Base-by-base conservation (phyloP, 2,329 filamentous ascomycete species). In the Colletotrichum sp. region DNA sequence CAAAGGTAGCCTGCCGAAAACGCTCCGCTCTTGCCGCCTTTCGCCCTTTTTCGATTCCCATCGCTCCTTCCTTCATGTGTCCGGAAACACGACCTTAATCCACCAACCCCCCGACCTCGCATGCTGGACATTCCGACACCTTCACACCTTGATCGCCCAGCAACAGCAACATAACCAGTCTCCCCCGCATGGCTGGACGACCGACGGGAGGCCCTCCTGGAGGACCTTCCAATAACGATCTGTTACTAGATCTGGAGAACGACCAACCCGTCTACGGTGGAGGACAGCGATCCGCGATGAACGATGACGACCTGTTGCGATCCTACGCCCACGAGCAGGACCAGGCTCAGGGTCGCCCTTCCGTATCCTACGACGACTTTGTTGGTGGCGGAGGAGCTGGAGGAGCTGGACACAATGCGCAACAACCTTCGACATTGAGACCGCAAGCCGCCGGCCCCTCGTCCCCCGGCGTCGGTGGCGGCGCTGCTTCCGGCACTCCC, bases 341-440 rank as follows among this genome's bases (percentile, higher is more conserved):
- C 79, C 72, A 76, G 6, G 87, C 90, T 63, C 90, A 91, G 77
- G 86, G 92, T 73, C 94, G 96, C 79, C 95, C 96, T 68, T 98
- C 96, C 30, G 93, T 96, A 68, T 98, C 96, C 75, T 98, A 98
- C 86, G 96, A 98, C 89, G 94, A 97, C 81, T 99, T 98, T 84
- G 93, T 99, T 78, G 96, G 96, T 78, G 87, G 88, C 78, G 88
- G 72, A 55, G 72, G 30, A 73, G 36, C 57, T 36, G 72, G 62
- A 52, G 72, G 60, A 66, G 49, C 44, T 21, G 44, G 49, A 34
- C 64, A 76, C 44, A 49, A 65, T 65, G 86, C 89, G 76, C 85
- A 88, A 69, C 88, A 90, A 66, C 83, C 88, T 26, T 84, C 88
- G 63, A 85, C 85, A 70, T 15, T 60, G 59, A 87, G 86, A 79